Conservation (phyloP, 2,329 filamentous ascomycete genomes). For the Akanthomyces muscarius region DNA sequence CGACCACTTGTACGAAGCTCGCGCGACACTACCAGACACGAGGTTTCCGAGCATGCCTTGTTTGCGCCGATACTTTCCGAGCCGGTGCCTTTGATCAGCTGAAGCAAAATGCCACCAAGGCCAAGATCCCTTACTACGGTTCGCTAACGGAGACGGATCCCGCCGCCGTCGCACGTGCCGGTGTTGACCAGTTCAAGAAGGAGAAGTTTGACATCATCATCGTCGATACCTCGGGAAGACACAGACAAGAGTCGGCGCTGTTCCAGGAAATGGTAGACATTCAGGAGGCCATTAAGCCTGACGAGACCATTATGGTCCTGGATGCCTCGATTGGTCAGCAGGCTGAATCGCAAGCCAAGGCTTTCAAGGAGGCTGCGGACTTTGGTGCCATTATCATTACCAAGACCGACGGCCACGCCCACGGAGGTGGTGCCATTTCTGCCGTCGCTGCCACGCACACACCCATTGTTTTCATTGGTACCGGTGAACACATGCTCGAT, state of each 20-base stretch:
- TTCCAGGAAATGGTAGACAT: constrained; percentile 99
- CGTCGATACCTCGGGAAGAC: constrained; percentile 92
- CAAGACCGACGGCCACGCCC: constrained; percentile 94
- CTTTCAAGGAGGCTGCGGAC: constrained; percentile 95
- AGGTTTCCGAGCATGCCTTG: constrained; percentile 87
- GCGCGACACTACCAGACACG: constrained; percentile 91
- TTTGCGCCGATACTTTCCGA: constrained; percentile 97
- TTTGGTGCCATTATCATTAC: constrained; percentile 99
- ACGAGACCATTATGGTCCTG: constrained; percentile 98
- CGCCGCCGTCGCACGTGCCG: constrained; percentile 86
- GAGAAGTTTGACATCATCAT: constrained; percentile 98
- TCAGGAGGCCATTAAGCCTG: constrained; percentile 76
- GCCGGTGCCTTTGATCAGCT: constrained; percentile 97
- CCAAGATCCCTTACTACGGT: constrained; percentile 98
- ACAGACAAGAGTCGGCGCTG: constrained; percentile 89
- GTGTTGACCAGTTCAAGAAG: constrained; percentile 98
- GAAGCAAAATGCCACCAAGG: constrained; percentile 98
- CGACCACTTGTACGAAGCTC: constrained; percentile 95
- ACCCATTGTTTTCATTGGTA: constrained; percentile 96
- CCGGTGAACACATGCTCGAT: constrained; percentile 94
- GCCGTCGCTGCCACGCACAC: constrained; percentile 95
- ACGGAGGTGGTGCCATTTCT: constrained; percentile 94
- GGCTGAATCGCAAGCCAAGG: constrained; percentile 88
- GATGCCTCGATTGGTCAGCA: constrained; percentile 96
- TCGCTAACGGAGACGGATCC: constrained; percentile 95